Percentiles rank a stretch among this genome's conserved stretches.
Evolutionary conservation across 345 rosid species (phyloP).

Genomic region (Moricandia arvensis): DNA sequence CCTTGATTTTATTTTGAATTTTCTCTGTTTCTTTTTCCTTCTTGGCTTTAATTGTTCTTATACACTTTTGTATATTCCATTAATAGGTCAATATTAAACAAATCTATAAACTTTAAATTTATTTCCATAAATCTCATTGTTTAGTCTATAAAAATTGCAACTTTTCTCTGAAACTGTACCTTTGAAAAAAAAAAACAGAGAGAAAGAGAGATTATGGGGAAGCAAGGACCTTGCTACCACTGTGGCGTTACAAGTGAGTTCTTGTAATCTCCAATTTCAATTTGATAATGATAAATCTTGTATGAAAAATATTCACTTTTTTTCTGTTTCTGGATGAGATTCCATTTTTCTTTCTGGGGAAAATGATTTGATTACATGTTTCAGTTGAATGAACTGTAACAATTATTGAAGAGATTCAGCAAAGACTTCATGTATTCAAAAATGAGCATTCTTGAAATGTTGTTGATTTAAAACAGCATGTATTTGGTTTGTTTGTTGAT

Average conservation of each 20-base stretch:
- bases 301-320: constrained; percentile 13
- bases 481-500: constrained; percentile 7
- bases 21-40: constrained; percentile 43
- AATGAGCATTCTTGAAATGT: constrained; percentile 14
- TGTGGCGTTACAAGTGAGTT: constrained; percentile 65
- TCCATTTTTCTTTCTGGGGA: constrained; percentile 12
- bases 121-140: constrained; percentile 24
- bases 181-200: constrained; percentile 4
- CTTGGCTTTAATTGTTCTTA: not conserved
- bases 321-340: constrained; percentile 13
- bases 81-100: constrained; percentile 37
- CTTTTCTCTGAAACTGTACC: constrained; percentile 17
- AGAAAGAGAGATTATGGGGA: constrained; percentile 18
- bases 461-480: not conserved
- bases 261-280: constrained; percentile 49
- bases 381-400: not conserved
- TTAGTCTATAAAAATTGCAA: constrained; percentile 22
- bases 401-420: constrained; percentile 21
- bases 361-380: constrained; percentile 23
- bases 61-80: constrained; percentile 29
- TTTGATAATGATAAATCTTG: constrained; percentile 14
- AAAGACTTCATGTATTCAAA: constrained; percentile 17
- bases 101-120: constrained; percentile 23
- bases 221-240: constrained; percentile 4
- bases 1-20: constrained; percentile 4